Percentiles rank a stretch among this genome's conserved stretches.
Conservation (phyloP, 2,329 filamentous ascomycete species). For the Alternaria longipes region DNA sequence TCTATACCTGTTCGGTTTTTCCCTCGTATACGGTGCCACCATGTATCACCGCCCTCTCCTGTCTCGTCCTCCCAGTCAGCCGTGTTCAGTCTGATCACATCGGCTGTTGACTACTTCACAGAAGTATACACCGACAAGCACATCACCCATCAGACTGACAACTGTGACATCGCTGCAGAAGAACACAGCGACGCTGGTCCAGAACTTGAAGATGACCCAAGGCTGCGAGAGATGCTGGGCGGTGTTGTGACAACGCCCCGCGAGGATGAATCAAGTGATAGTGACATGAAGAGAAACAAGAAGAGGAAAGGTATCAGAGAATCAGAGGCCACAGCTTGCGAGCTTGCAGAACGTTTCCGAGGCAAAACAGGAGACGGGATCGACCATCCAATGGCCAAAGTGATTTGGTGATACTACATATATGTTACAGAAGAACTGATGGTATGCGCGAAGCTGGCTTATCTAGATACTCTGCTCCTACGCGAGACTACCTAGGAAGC, state of each 20-base stretch:
- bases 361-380: slow-evolving; percentile 4
- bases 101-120: slow-evolving; percentile 7
- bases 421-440: not conserved
- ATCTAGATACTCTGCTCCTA: not conserved
- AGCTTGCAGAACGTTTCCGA: slow-evolving; percentile 8
- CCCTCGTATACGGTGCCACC: not conserved
- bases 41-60: not conserved
- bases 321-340: not conserved
- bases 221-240: slow-evolving; percentile 12
- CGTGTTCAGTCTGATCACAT: not conserved
- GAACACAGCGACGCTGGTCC: slow-evolving; percentile 12
- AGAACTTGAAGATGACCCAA: slow-evolving; percentile 5
- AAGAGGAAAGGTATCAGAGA: slow-evolving; percentile 19
- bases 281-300: slow-evolving; percentile 12
- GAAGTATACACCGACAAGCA: slow-evolving; percentile 5
- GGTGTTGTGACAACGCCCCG: not conserved
- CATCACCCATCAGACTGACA: not conserved
- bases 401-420: not conserved
- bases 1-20: no score
- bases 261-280: slow-evolving; percentile 10
- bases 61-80: not conserved
- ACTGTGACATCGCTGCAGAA: not conserved
- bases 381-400: slow-evolving; percentile 2
- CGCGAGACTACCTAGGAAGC: not conserved
- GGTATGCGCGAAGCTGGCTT: no score